Evolutionary conservation across 2,329 filamentous ascomycete species (phyloP), one percentile per base, ranked within the genome.

Genomic region (Penicillium palitans): DNA sequence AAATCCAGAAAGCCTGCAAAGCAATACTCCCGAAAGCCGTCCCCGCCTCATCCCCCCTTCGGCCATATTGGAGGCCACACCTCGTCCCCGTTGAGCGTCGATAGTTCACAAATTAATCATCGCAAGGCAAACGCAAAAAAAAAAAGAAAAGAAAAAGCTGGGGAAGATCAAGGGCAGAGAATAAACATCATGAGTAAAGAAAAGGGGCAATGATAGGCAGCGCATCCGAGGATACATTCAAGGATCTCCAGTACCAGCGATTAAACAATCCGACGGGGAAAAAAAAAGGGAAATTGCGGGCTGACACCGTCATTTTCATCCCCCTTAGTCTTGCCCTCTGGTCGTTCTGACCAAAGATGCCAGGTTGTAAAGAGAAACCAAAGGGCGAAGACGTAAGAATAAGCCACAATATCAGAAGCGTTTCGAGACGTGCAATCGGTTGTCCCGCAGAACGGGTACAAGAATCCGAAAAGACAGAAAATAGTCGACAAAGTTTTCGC

Each of bases 321-420:
- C 72, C 70, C 65, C 68, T 69, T 63, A 41, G 63, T 70, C 70
- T 65, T 59, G 57, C 57, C 66, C 65, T 63, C 21, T 61, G 58
- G 51, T 57, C 59, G 44, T 55, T 42, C 60, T 35, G 60, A 61
- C 47, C 50, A 40, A 41, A 60, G 55, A 48, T 41, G 52, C 42
- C 52, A 60, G 63, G 63, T 61, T 64, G 61, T 60, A 59, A 61
- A 58, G 46, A 58, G 45, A 49, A 61, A 64, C 64, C 63, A 65
- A 65, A 65, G 61, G 61, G 57, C 55, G 39, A 66, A 69, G 67
- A 72, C 66, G 59, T 68, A 68, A 64, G 41, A 67, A 72, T 72
- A 42, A 72, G 71, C 72, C 72, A 69, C 68, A 68, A 65, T 63
- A 62, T 71, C 62, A 68, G 61, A 42, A 65, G 61, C 68, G 70